Evolutionary conservation across 345 rosid genomes (phyloP).

Genomic region (Schrenkiella parvula): DNA sequence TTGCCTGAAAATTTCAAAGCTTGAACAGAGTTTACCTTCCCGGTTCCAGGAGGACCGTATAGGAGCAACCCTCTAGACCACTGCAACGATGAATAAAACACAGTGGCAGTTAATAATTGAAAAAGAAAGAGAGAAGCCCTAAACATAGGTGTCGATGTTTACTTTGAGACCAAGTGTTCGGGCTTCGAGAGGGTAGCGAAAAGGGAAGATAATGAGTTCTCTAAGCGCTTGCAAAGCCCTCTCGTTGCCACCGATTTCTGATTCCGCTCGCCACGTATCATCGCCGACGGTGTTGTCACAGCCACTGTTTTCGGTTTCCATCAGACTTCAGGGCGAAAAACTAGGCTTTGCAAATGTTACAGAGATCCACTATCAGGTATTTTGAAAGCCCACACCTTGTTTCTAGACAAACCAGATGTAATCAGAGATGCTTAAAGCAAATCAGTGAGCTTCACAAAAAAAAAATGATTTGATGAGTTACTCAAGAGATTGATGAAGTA

Average conservation of each 20-base stretch:
- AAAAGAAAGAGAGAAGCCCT: background rate
- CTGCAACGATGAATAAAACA: slow-evolving; percentile 35
- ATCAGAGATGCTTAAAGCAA: background rate
- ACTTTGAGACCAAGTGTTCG: slow-evolving; percentile 78
- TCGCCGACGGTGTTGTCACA: slow-evolving; percentile 21
- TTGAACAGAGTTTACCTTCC: slow-evolving; percentile 59
- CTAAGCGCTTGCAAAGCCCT: slow-evolving; percentile 78
- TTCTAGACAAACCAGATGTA: background rate
- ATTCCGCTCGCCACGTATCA: slow-evolving; percentile 59
- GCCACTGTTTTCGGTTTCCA: slow-evolving; percentile 24
- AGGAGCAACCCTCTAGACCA: slow-evolving; percentile 88
- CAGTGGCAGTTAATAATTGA: background rate
- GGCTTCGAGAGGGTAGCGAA: slow-evolving; percentile 65
- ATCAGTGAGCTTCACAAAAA: background rate
- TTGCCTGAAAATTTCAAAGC: background rate
- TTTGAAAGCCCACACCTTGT: no score
- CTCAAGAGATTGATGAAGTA: background rate
- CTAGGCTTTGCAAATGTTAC: background rate
- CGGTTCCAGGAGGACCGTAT: slow-evolving; percentile 92
- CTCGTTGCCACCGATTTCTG: slow-evolving; percentile 70
- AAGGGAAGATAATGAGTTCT: slow-evolving; percentile 75
- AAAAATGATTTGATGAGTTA: background rate
- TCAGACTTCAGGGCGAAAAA: background rate
- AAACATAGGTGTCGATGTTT: background rate
- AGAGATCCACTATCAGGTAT: background rate